phyloP scores from a whole-genome alignment of 2,329 filamentous ascomycete genomes.

The Coniella vitis region DNA sequence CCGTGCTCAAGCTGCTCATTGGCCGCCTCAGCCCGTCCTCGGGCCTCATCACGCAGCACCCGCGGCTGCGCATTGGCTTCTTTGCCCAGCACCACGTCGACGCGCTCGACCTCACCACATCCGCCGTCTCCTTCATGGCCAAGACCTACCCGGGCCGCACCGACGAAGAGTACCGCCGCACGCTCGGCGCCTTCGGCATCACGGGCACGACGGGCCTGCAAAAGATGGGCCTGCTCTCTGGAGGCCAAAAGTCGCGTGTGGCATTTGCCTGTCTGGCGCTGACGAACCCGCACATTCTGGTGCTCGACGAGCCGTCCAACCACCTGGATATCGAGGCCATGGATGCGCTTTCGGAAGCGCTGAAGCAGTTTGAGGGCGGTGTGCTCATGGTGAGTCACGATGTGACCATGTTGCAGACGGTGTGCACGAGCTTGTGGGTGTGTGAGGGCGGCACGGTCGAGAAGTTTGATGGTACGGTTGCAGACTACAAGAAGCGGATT shows the following conservation, averaged over 20 bases:
- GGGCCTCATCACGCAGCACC: constrained; percentile 81
- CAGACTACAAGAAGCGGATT: constrained; percentile 97
- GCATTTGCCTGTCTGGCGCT: constrained; percentile 95
- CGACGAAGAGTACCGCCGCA: constrained; percentile 93
- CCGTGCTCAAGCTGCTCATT: constrained; percentile 94
- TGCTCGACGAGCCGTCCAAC: constrained; percentile 97
- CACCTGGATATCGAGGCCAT: constrained; percentile 99
- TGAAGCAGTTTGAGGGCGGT: constrained; percentile 84
- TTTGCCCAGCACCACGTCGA: constrained; percentile 99
- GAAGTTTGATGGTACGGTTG: constrained; percentile 92
- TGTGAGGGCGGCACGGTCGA: constrained; percentile 91
- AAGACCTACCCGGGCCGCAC: constrained; percentile 83
- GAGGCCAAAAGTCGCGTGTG: constrained; percentile 96
- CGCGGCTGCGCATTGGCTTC: constrained; percentile 85
- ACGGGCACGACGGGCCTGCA: constrained; percentile 95
- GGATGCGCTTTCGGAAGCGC: constrained; percentile 83
- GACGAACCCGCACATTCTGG: constrained; percentile 91
- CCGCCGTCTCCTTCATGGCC: constrained; percentile 93
- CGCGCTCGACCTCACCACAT: constrained; percentile 80
- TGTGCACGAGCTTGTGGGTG: constrained; percentile 93
- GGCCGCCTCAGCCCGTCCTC: constrained; percentile 70
- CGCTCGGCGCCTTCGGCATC: constrained; percentile 82
- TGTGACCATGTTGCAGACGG: constrained; percentile 95
- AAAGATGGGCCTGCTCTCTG: constrained; percentile 89
- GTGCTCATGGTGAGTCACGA: constrained; percentile 99